These are phyloP conservation scores for Serendipita sp. DNA, from an alignment of 768 basidiomycete genomes.

Conservation along the genomic window DNA sequence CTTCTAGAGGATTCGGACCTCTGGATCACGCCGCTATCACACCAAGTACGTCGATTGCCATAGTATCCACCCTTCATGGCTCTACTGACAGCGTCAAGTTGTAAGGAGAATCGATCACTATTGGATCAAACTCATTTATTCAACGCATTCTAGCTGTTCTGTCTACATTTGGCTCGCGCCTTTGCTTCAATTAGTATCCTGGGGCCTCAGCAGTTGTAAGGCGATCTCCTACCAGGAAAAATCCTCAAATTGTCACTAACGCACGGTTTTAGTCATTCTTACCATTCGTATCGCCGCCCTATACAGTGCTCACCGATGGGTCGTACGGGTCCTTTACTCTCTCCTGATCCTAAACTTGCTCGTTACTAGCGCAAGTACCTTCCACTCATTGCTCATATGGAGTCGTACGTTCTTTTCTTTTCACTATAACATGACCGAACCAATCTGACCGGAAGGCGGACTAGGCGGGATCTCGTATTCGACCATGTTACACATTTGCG, in stretches of 20 bases:
- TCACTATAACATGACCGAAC: not conserved
- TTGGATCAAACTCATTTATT: not conserved
- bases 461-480: not conserved
- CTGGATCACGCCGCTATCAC: not conserved
- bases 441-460: not conserved
- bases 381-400: not conserved
- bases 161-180: not conserved
- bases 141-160: not conserved
- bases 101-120: not conserved
- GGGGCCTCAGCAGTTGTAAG: not conserved
- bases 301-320: not conserved
- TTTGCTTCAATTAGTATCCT: not conserved
- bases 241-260: not conserved
- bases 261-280: not conserved
- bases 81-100: not conserved
- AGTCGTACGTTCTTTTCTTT: not conserved
- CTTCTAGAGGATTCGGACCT: not conserved
- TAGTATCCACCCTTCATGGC: not conserved
- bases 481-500: not conserved
- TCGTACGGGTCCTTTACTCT: not conserved
- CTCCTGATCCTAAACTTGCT: not conserved
- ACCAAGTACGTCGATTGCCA: not conserved
- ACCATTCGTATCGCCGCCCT: not conserved
- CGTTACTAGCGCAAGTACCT: not conserved
- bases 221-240: not conserved